These are phyloP conservation scores for Citrus sinensis DNA, from an alignment of 345 rosid species.

Conservation along the genomic window DNA sequence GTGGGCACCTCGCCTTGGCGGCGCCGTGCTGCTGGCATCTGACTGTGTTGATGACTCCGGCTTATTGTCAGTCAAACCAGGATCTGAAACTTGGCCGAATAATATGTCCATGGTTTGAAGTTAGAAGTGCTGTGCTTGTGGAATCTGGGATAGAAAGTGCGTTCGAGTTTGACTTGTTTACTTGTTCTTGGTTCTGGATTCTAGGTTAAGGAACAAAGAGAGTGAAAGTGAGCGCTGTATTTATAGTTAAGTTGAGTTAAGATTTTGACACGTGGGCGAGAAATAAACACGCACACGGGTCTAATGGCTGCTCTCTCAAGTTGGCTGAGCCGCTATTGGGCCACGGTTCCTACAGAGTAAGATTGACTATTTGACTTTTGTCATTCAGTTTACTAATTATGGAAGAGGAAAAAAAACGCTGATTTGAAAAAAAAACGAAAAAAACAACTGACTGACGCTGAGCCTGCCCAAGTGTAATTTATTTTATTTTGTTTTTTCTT, in stretches of 20 bases:
- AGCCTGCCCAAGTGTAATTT: too few species aligned
- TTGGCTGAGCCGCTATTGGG: not conserved
- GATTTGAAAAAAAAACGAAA: too few species aligned
- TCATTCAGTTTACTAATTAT: too few species aligned
- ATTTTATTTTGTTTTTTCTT: too few species aligned
- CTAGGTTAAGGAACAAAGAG: not conserved
- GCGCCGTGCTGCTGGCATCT: slow-evolving; percentile 4
- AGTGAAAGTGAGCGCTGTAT: not conserved
- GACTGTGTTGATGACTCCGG: slow-evolving; percentile 16
- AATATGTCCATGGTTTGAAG: slow-evolving; percentile 7
- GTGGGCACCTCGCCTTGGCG: not conserved
- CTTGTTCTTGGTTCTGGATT: not conserved
- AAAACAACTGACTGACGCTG: too few species aligned
- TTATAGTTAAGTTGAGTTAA: not conserved
- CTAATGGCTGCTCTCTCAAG: not conserved
- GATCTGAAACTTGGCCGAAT: slow-evolving; percentile 6
- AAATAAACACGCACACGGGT: not conserved
- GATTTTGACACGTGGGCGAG: not conserved
- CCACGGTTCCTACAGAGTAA: not conserved
- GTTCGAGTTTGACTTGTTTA: not conserved
- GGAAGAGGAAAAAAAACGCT: not conserved
- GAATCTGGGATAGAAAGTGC: too few species aligned
- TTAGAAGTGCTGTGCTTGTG: not conserved
- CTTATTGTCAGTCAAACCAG: not conserved
- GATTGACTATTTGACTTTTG: too few species aligned